Evolutionary conservation across 1,284 basidiomycete genomes (phyloP), one percentile per base, ranked within the genome.

Genomic region (Amylostereum areolatum): DNA sequence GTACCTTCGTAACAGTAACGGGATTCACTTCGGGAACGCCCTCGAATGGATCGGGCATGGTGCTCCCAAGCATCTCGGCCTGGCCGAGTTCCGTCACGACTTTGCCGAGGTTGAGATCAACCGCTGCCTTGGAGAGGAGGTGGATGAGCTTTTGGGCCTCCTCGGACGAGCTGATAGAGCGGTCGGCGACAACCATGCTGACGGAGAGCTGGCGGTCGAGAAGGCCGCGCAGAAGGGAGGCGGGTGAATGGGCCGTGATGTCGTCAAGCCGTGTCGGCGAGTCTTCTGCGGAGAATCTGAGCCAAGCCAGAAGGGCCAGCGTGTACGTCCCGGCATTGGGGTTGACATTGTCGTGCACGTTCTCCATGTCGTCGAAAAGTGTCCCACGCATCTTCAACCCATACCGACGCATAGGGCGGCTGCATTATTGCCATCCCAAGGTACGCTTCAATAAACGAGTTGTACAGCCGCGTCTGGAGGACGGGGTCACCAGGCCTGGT

Each of bases 281-380:
- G 7, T 68, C 65, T 5, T 72, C 64, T 3, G 71, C 62, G 48
- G 69, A 62, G 51, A 74, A 73, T 50, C 76, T 72, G 43, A 75
- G 59, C 67, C 76, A 80, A 2, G 75, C 69, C 31, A 77, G 62
- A 8, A 89, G 68, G 74, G 86, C 81, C n/a, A 78, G 64, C 4
- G 83, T 80, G 66, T 84, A 89, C 5, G 84, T 85, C 37, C 72
- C 67, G 4, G 76, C 57, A n/a, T 73, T 77, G 0, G 85, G 81
- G 1, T 55, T 54, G 12, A 80, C 65, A 18, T 68, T 69, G 50
- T 82, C 81, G 3, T 57, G 56, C 2, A 71, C 78, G 6, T 43
- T 60, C 57, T 84, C 77, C 70, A 89, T 73, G 8, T 64, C 59
- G 8, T 75, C 65, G 25, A 27, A 28, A 87, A 5, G 89, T 68